Conservation (phyloP, 1,284 basidiomycete genomes). For the Pisolithus thermaeus region DNA sequence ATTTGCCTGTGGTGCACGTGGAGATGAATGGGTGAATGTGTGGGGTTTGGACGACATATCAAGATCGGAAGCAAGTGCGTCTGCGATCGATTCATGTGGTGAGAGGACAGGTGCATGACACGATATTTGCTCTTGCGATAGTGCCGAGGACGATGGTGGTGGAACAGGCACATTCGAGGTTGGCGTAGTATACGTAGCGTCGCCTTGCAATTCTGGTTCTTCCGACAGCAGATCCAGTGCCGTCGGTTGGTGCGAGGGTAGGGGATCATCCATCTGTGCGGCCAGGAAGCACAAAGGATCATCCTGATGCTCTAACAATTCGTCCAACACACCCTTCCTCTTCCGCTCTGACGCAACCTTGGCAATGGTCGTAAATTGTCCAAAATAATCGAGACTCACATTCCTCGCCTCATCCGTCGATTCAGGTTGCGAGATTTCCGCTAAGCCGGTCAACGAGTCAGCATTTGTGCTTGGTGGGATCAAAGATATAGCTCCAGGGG, state of each 20-base stretch:
- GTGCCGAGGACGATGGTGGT: background rate
- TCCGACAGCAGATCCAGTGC: background rate
- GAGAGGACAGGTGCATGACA: background rate
- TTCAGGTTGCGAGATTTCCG: background rate
- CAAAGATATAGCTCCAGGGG: background rate
- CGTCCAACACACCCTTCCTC: slow-evolving; percentile 49
- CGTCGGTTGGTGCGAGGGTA: background rate
- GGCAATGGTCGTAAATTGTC: slow-evolving; percentile 49
- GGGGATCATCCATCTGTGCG: slow-evolving; percentile 9
- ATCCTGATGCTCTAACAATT: slow-evolving; percentile 57
- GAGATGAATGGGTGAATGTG: background rate
- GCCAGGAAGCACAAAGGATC: slow-evolving; percentile 57
- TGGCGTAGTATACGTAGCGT: background rate
- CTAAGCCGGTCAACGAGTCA: slow-evolving; percentile 1
- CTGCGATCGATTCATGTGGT: slow-evolving; percentile 1
- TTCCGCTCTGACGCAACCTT: slow-evolving; percentile 47
- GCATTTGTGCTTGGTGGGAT: background rate
- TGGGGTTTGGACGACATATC: background rate
- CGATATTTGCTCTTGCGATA: background rate
- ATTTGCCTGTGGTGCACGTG: background rate
- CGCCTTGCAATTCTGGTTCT: background rate
- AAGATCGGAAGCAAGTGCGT: slow-evolving; percentile 2
- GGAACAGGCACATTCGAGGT: background rate
- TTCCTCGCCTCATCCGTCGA: slow-evolving; percentile 10
- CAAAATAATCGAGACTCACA: slow-evolving; percentile 47